Conservation (phyloP, 2,329 filamentous ascomycete species). For the Myrmaecium sp. region DNA sequence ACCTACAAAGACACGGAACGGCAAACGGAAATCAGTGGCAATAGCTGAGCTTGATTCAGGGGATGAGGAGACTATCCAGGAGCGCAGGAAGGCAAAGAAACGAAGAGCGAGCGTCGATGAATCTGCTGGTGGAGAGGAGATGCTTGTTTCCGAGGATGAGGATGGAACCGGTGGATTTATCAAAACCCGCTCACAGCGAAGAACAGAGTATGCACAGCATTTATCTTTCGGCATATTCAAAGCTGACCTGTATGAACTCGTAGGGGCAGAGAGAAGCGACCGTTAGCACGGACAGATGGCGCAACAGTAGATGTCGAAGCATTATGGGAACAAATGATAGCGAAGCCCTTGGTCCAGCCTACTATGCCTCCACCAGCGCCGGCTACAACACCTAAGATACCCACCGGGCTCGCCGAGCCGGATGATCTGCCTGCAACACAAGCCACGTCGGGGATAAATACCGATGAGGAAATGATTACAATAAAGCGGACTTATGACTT, state of each 20-base stretch:
- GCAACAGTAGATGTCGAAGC: conserved; percentile 57
- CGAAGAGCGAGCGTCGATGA: conserved; percentile 14
- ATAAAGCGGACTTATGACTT: conserved; percentile 62
- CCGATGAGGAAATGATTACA: conserved; percentile 31
- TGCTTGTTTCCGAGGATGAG: conserved; percentile 20
- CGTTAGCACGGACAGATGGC: conserved; percentile 35
- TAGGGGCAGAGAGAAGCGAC: conserved; percentile 41
- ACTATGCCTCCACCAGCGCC: conserved; percentile 10
- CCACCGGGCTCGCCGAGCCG: conserved; percentile 2
- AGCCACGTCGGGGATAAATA: conserved; percentile 7
- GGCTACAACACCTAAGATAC: conserved; percentile 7
- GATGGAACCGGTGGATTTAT: conserved; percentile 43
- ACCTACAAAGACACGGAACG: conserved; percentile 10
- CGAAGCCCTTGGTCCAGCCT: conserved; percentile 22
- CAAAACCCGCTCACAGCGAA: conserved; percentile 56
- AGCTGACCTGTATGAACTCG: conserved; percentile 4
- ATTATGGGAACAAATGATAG: conserved; percentile 50
- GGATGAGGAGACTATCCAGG: conserved; percentile 52
- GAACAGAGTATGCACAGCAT: conserved; percentile 38
- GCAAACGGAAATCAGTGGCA: conserved; percentile 11
- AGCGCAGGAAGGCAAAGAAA: conserved; percentile 11
- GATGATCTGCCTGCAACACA: conserved; percentile 4
- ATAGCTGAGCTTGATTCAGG: conserved; percentile 35
- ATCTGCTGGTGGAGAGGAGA: too few species aligned
- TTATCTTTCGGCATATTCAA: neutral